A percentile compares a stretch with the other conserved stretches of the same genome.
Conservation (phyloP, 805 yeast genomes). For the Yueomyces sinensis region DNA sequence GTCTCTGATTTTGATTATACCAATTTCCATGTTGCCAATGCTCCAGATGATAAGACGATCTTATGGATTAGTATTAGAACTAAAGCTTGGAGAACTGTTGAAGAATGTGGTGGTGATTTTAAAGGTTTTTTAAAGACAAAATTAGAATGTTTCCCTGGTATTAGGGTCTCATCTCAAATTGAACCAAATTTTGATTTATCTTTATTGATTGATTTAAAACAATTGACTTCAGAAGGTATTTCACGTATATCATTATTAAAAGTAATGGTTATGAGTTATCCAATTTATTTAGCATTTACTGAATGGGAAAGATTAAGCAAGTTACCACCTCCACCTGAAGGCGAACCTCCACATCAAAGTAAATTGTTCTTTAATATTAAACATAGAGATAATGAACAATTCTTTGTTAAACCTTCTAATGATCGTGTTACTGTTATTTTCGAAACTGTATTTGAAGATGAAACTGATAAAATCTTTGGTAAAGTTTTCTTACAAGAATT, state of each 20-base stretch:
- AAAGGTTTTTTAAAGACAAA: constrained; percentile 12
- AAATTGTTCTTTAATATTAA: constrained; percentile 32
- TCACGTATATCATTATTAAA: constrained; percentile 62
- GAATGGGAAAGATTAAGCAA: constrained; percentile 58
- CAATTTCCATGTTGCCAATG: constrained; percentile 72
- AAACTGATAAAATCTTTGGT: constrained; percentile 86
- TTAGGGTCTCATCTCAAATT: constrained; percentile 7
- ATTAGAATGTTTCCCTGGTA: constrained; percentile 10
- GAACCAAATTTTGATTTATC: constrained; percentile 82
- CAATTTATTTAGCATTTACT: constrained; percentile 75
- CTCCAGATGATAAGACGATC: constrained; percentile 51
- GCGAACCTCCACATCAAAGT: constrained; percentile 11
- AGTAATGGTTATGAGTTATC: constrained; percentile 82
- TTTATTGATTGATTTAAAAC: constrained; percentile 49
- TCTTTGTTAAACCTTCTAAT: constrained; percentile 79
- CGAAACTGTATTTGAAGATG: constrained; percentile 89
- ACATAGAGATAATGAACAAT: constrained; percentile 88
- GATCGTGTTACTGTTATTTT: constrained; percentile 96
- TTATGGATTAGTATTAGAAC: constrained; percentile 19
- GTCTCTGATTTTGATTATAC: constrained; percentile 94
- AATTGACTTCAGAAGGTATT: constrained; percentile 41
- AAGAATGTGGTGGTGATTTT: constrained; percentile 10
- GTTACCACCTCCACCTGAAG: constrained; percentile 15
- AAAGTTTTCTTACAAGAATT: constrained; percentile 86
- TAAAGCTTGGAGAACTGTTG: constrained; percentile 21